These are phyloP conservation scores for Cordyceps javanica DNA, from an alignment of 2,329 filamentous ascomycete species.

Conservation along the genomic window DNA sequence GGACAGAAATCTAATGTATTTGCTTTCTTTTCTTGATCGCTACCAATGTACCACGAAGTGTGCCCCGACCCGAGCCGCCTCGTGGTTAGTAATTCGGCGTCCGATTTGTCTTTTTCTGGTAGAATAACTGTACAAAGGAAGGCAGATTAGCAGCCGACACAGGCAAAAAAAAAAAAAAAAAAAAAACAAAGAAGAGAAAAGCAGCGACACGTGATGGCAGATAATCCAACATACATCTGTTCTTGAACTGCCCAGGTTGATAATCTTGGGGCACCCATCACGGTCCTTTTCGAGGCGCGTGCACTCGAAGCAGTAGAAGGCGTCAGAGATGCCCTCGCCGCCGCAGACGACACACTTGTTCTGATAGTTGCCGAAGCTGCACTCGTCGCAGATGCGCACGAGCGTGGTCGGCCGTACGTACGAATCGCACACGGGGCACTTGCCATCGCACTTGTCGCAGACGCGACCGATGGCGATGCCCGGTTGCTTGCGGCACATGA, in stretches of 20 bases:
- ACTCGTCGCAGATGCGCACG: constrained; percentile 98
- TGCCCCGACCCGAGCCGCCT: constrained; percentile 44
- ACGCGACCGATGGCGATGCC: constrained; percentile 97
- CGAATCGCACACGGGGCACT: constrained; percentile 97
- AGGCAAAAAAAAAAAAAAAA: background rate
- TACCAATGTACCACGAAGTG: background rate
- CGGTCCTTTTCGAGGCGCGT: constrained; percentile 94
- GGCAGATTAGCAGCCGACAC: constrained; percentile 1
- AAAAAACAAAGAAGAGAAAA: background rate
- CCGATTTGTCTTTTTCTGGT: constrained; percentile 63
- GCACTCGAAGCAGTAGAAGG: constrained; percentile 99
- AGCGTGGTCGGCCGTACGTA: constrained; percentile 97
- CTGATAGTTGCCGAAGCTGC: constrained; percentile 98
- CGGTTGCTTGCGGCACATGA: constrained; percentile 98
- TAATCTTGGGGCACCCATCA: constrained; percentile 98
- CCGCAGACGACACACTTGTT: constrained; percentile 99
- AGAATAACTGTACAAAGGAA: constrained; percentile 43
- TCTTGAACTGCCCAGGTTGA: constrained; percentile 90
- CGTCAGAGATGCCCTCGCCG: constrained; percentile 95
- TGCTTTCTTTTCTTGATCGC: constrained; percentile 9
- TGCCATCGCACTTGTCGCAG: constrained; percentile 99
- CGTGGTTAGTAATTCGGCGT: constrained; percentile 46
- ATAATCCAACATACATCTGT: constrained; percentile 78
- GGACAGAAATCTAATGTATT: background rate
- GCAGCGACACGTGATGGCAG: too few relatives aligned